Conservation (phyloP, 2,329 filamentous ascomycete species). For the Aureobasidium namibiae region DNA sequence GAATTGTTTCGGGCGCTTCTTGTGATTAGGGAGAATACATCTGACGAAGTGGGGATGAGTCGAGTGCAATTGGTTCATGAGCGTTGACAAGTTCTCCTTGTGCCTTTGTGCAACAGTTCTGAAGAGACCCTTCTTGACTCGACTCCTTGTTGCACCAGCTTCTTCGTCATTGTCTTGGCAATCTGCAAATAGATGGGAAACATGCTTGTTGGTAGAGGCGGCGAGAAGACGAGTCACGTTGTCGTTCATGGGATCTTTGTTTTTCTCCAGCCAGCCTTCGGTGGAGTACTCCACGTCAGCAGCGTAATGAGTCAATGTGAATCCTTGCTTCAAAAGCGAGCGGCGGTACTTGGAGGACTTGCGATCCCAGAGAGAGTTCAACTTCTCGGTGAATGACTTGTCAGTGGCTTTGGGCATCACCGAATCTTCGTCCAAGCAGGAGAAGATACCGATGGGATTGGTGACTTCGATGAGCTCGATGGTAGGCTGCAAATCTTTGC, state of each 20-base stretch:
- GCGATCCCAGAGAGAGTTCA: constrained; percentile 94
- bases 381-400: constrained; percentile 91
- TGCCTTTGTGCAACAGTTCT: constrained; percentile 92
- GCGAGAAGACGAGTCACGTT: constrained; percentile 87
- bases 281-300: constrained; percentile 97
- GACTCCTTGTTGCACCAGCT: constrained; percentile 56
- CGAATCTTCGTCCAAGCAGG: constrained; percentile 92
- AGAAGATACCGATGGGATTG: constrained; percentile 98
- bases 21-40: constrained; percentile 96
- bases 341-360: constrained; percentile 90
- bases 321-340: constrained; percentile 81
- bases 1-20: constrained; percentile 90
- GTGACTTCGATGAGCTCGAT: constrained; percentile 94
- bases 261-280: constrained; percentile 93
- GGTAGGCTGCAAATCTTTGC: constrained; percentile 90
- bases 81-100: constrained; percentile 93
- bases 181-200: constrained; percentile 78
- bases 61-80: constrained; percentile 90
- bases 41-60: constrained; percentile 98
- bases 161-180: constrained; percentile 79
- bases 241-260: constrained; percentile 97
- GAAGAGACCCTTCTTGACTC: constrained; percentile 96
- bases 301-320: constrained; percentile 93
- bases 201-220: constrained; percentile 70
- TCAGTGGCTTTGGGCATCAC: constrained; percentile 99